These are phyloP conservation scores for Cephaloascus albidus DNA, from an alignment of 805 yeast species.

Conservation along the genomic window DNA sequence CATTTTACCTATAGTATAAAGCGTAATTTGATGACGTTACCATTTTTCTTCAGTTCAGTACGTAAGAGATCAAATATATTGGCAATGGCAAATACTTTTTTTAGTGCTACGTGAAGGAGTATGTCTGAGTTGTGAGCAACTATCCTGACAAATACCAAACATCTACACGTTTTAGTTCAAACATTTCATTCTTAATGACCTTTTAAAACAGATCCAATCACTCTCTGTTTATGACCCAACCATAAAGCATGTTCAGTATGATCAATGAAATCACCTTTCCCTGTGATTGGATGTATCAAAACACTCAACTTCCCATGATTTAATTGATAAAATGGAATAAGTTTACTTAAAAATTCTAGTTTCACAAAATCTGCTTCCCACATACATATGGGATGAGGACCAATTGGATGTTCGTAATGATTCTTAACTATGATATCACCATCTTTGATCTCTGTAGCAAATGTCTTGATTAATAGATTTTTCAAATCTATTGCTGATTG, in stretches of 20 bases:
- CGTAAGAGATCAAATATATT: no score
- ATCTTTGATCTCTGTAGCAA: no score
- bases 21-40: no score
- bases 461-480: constrained; percentile 21
- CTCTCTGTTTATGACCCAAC: constrained; percentile 27
- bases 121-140: no score
- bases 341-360: constrained; percentile 19
- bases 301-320: constrained; percentile 30
- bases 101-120: no score
- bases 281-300: constrained; percentile 28
- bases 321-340: constrained; percentile 24
- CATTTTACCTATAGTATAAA: no score
- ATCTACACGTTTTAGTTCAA: no score
- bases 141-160: no score
- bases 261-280: constrained; percentile 19
- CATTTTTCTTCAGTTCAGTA: no score
- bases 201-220: constrained; percentile 9
- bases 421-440: constrained; percentile 24
- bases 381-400: constrained; percentile 33
- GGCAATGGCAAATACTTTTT: no score
- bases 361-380: constrained; percentile 28
- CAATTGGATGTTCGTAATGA: constrained; percentile 29
- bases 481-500: constrained; percentile 18
- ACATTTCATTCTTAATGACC: no score
- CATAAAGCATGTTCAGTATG: constrained; percentile 30